Evolutionary conservation across 148 eudicot genomes (phyloP).

Genomic region (Fagopyrum esculentum): DNA sequence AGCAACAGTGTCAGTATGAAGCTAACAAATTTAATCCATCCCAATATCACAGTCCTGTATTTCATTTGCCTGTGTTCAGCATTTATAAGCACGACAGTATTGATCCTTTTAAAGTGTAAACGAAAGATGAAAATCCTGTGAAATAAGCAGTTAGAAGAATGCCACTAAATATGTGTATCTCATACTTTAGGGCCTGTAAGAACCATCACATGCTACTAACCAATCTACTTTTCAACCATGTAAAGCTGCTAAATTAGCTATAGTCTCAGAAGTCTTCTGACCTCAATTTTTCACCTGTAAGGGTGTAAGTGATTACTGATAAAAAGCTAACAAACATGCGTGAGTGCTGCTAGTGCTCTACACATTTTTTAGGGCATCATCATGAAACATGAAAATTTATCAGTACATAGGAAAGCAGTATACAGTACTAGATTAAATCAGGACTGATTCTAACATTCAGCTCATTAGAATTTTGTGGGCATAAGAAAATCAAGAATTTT

Average conservation of each 20-base stretch:
- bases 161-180: neutral
- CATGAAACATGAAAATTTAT: neutral
- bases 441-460: neutral
- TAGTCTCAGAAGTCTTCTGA: neutral
- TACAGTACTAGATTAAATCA: neutral
- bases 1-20: neutral
- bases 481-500: neutral
- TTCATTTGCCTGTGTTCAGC: neutral
- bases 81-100: neutral
- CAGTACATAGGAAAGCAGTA: neutral
- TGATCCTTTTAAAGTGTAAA: neutral
- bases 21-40: neutral
- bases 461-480: neutral
- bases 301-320: conserved; percentile 4
- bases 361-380: conserved; percentile 1
- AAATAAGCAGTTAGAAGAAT: neutral
- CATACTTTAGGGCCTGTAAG: neutral
- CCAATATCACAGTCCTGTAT: neutral
- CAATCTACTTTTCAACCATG: neutral
- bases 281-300: neutral
- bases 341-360: neutral
- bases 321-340: neutral
- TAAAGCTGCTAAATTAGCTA: neutral
- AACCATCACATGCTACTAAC: neutral
- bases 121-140: neutral